Evolutionary conservation across 2,329 filamentous ascomycete species (phyloP).

Genomic region (Sclerotinia borealis): DNA sequence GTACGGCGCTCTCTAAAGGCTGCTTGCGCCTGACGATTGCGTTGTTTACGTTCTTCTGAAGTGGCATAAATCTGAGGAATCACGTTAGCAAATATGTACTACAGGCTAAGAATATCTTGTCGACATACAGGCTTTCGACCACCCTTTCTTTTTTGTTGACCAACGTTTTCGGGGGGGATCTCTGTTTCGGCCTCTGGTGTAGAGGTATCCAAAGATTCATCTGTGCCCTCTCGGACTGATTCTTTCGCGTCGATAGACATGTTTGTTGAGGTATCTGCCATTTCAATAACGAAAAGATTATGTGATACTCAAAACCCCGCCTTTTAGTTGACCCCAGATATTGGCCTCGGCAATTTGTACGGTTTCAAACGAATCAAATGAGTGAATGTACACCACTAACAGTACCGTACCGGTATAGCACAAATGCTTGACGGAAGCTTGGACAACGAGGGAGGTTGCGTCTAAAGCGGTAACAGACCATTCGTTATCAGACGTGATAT

Average conservation of each 20-base stretch:
- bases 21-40: slow-evolving; percentile 93
- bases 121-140: slow-evolving; percentile 86
- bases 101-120: slow-evolving; percentile 6
- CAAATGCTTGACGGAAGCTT: slow-evolving; percentile 12
- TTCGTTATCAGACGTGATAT: slow-evolving; percentile 11
- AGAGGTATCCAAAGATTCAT: slow-evolving; percentile 49
- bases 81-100: slow-evolving; percentile 19
- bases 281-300: slow-evolving; percentile 2
- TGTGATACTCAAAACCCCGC: neutral
- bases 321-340: slow-evolving; percentile 6
- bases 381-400: neutral
- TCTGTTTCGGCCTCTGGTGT: slow-evolving; percentile 50
- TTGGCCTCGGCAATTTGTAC: slow-evolving; percentile 9
- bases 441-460: slow-evolving; percentile 4
- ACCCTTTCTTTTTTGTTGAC: slow-evolving; percentile 86
- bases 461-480: slow-evolving; percentile 8
- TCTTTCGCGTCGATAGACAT: slow-evolving; percentile 62
- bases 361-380: slow-evolving; percentile 8
- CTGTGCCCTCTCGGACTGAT: slow-evolving; percentile 51
- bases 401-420: neutral
- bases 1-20: slow-evolving; percentile 94
- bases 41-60: slow-evolving; percentile 95
- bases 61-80: slow-evolving; percentile 83
- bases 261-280: slow-evolving; percentile 32
- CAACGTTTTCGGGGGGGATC: slow-evolving; percentile 40